Percentiles rank a stretch among this genome's conserved stretches.
phyloP scores from a whole-genome alignment of 177 flowering plant species.

The Tripterygium wilfordii region DNA sequence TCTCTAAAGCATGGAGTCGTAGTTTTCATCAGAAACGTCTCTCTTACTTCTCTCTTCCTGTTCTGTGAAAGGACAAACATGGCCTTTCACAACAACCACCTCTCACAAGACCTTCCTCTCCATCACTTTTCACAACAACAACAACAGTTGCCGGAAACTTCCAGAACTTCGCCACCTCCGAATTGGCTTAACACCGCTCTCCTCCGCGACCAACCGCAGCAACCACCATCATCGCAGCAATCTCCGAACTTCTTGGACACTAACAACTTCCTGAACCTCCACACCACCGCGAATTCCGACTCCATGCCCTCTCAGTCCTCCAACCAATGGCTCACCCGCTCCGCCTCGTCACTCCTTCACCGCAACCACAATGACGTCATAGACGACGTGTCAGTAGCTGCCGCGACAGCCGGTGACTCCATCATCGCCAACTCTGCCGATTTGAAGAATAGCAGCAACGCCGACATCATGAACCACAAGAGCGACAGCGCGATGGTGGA shows the following conservation, averaged over 20 bases:
- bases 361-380: slow-evolving; percentile 24
- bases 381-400: slow-evolving; percentile 21
- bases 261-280: slow-evolving; percentile 43
- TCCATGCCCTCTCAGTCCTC: slow-evolving; percentile 21
- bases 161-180: slow-evolving; percentile 19
- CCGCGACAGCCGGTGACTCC: slow-evolving; percentile 15
- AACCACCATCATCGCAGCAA: neutral
- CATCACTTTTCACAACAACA: slow-evolving; percentile 33
- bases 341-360: slow-evolving; percentile 17
- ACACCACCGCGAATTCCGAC: slow-evolving; percentile 14
- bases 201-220: slow-evolving; percentile 24
- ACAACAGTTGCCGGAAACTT: slow-evolving; percentile 1
- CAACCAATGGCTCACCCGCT: slow-evolving; percentile 30
- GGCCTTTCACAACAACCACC: slow-evolving; percentile 40
- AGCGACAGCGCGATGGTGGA: slow-evolving; percentile 15
- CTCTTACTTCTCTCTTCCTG: too few species aligned
- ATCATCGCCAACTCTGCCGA: slow-evolving; percentile 27
- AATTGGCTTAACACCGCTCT: slow-evolving; percentile 56
- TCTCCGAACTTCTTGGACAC: slow-evolving; percentile 16
- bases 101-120: slow-evolving; percentile 34
- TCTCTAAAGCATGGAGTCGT: too few species aligned
- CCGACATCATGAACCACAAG: slow-evolving; percentile 10
- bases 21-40: too few species aligned
- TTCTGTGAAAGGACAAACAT: slow-evolving; percentile 8
- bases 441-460: slow-evolving; percentile 10